These are phyloP conservation scores for Petasospora rhodanensis DNA, from an alignment of 1,139 yeast species.

Conservation along the genomic window DNA sequence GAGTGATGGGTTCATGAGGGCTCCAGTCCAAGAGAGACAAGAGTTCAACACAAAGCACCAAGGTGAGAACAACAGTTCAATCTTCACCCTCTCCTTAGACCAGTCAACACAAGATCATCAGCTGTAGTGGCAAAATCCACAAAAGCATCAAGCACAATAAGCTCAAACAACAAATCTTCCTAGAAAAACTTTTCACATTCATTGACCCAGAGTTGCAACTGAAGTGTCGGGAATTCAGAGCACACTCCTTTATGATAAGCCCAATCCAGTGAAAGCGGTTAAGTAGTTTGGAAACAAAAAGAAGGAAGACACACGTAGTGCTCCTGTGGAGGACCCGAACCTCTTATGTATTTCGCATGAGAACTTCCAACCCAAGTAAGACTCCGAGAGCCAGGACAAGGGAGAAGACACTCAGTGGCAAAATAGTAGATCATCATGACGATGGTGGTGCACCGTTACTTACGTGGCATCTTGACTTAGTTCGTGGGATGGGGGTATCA, in stretches of 20 bases:
- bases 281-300: conserved; percentile 11
- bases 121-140: too few species aligned
- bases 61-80: background rate
- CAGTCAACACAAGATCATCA: too few species aligned
- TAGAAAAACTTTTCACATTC: conserved; percentile 10
- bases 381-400: background rate
- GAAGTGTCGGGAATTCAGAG: conserved; percentile 89
- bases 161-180: conserved; percentile 1
- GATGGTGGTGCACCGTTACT: conserved; percentile 10
- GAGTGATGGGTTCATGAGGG: too few species aligned
- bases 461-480: conserved; percentile 25
- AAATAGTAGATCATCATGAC: too few species aligned
- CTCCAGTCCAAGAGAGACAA: too few species aligned
- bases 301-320: conserved; percentile 1
- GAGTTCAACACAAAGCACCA: too few species aligned
- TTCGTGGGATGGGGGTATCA: conserved; percentile 3
- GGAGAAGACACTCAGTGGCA: conserved; percentile 7
- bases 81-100: too few species aligned
- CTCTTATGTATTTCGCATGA: conserved; percentile 37
- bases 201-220: conserved; percentile 37
- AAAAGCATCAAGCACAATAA: conserved; percentile 1
- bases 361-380: conserved; percentile 1
- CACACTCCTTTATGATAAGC: conserved; percentile 32
- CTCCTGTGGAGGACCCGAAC: conserved; percentile 63
- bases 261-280: conserved; percentile 24